Evolutionary conservation across 2,329 filamentous ascomycete genomes (phyloP).

Genomic region (Fusarium circinatum): DNA sequence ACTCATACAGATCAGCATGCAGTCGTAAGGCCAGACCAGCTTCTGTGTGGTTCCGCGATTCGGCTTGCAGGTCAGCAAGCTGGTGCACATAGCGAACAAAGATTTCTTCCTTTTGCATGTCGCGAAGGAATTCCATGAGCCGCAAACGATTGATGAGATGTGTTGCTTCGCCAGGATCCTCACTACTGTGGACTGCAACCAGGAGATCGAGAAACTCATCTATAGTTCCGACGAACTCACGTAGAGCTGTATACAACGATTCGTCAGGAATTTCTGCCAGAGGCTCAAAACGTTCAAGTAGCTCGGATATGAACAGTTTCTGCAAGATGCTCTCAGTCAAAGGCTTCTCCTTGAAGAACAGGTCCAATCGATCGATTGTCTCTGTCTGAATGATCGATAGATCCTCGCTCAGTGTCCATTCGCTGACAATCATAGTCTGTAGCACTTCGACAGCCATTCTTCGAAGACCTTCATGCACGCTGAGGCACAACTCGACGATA

Average conservation of each 20-base stretch:
- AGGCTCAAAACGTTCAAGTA: conserved; percentile 82
- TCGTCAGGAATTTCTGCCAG: conserved; percentile 75
- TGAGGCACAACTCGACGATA: conserved; percentile 93
- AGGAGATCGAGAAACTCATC: conserved; percentile 92
- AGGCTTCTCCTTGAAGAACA: conserved; percentile 87
- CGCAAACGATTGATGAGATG: conserved; percentile 88
- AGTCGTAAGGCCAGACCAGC: conserved; percentile 89
- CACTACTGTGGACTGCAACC: conserved; percentile 86
- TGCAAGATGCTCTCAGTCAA: conserved; percentile 90
- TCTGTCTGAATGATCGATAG: conserved; percentile 92
- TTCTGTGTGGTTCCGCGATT: conserved; percentile 82
- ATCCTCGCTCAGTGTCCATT: conserved; percentile 96
- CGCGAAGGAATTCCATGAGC: conserved; percentile 94
- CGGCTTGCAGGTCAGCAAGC: conserved; percentile 79
- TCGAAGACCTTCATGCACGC: conserved; percentile 90
- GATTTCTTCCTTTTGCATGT: conserved; percentile 97
- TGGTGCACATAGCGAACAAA: conserved; percentile 97
- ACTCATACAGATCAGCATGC: conserved; percentile 92
- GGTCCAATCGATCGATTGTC: conserved; percentile 93
- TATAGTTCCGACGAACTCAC: conserved; percentile 82
- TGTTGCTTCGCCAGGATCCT: conserved; percentile 77
- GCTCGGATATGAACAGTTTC: conserved; percentile 89
- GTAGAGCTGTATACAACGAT: conserved; percentile 78
- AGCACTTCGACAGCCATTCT: conserved; percentile 92
- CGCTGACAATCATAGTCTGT: conserved; percentile 97